Evolutionary conservation across 106 monocot species (phyloP).

Genomic region (Allium fistulosum): DNA sequence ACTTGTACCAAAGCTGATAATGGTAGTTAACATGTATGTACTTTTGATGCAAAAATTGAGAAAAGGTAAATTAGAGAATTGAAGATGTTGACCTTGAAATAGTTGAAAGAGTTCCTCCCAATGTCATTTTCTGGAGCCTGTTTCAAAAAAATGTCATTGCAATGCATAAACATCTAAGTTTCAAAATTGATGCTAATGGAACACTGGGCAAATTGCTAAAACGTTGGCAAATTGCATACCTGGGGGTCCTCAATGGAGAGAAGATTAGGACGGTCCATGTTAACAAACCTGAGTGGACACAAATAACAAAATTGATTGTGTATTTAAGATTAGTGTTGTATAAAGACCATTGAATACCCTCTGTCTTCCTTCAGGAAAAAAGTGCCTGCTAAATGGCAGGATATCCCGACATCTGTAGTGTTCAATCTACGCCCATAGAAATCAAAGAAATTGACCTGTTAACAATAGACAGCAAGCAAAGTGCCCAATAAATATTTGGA

Average conservation of each 20-base stretch:
- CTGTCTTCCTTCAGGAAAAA: conserved; percentile 72
- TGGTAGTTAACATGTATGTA: background rate
- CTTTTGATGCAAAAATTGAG: background rate
- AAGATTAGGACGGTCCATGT: conserved; percentile 54
- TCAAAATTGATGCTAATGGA: background rate
- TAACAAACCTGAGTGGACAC: conserved; percentile 41
- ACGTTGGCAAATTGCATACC: conserved; percentile 23
- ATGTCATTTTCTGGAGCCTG: conserved; percentile 78
- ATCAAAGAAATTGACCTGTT: conserved; percentile 83
- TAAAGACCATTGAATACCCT: conserved; percentile 31
- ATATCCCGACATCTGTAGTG: conserved; percentile 67
- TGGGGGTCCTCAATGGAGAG: conserved; percentile 88
- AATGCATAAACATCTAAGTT: background rate
- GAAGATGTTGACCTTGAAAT: conserved; percentile 44
- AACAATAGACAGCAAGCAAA: conserved; percentile 1
- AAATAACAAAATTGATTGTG: background rate
- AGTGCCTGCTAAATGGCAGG: conserved; percentile 51
- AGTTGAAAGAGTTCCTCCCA: conserved; percentile 73
- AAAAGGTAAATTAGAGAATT: background rate
- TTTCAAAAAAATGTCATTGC: conserved; percentile 2
- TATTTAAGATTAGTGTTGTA: background rate
- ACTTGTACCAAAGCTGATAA: too few species aligned
- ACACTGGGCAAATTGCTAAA: background rate
- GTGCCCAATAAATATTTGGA: background rate
- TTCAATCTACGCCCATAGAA: conserved; percentile 94